Percentiles rank a stretch among this genome's conserved stretches.
phyloP scores from a whole-genome alignment of 345 rosid species.

The Cochlearia excelsa region DNA sequence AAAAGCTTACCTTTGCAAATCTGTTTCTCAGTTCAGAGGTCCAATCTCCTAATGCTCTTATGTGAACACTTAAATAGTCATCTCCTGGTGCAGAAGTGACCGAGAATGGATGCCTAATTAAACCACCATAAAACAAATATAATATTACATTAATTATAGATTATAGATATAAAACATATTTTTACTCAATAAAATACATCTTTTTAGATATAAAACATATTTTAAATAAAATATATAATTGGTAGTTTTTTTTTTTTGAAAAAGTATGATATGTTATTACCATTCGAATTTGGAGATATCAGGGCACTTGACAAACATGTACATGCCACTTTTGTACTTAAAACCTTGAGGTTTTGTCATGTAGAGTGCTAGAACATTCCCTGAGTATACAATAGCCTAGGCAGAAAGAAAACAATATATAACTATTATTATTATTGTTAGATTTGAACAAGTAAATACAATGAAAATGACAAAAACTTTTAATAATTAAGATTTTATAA shows the following conservation, averaged over 20 bases:
- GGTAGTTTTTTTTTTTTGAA: no score
- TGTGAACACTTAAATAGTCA: constrained; percentile 81
- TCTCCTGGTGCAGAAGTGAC: constrained; percentile 92
- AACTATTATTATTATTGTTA: neutral
- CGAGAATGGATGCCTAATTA: constrained; percentile 85
- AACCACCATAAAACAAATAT: constrained; percentile 1
- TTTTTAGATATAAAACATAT: neutral
- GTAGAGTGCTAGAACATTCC: constrained; percentile 87
- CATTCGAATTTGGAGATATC: constrained; percentile 79
- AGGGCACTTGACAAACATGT: constrained; percentile 85
- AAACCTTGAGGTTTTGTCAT: constrained; percentile 80
- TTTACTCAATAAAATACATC: no score
- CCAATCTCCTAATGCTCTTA: constrained; percentile 90
- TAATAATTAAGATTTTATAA: no score
- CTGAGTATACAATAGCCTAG: constrained; percentile 70
- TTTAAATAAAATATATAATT: no score
- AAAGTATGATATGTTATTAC: no score
- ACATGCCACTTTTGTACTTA: constrained; percentile 92
- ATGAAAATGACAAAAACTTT: no score
- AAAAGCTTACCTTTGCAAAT: constrained; percentile 54
- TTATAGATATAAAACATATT: no score
- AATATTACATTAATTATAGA: neutral
- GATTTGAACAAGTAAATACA: constrained; percentile 7
- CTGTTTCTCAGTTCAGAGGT: constrained; percentile 63
- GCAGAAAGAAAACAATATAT: neutral